Conservation (phyloP, 805 yeast genomes). For the Metschnikowia koreensis region DNA sequence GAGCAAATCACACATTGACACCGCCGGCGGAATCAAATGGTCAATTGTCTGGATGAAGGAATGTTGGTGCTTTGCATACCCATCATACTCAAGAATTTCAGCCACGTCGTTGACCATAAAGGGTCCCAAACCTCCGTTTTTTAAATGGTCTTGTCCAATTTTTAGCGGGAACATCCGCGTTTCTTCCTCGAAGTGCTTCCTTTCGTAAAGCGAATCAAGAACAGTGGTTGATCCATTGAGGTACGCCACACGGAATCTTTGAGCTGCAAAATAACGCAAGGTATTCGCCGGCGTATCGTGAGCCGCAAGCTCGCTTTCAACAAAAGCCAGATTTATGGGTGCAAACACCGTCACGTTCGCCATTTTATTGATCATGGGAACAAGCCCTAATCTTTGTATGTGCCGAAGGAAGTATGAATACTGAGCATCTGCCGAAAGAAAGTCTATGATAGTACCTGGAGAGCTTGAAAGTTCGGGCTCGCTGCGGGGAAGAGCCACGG, state of each 20-base stretch:
- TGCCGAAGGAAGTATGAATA: constrained; percentile 62
- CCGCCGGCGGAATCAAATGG: constrained; percentile 37
- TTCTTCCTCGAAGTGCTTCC: constrained; percentile 2
- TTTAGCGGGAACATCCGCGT: constrained; percentile 12
- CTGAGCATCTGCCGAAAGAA: constrained; percentile 64
- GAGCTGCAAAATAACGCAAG: constrained; percentile 34
- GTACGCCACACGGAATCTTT: constrained; percentile 32
- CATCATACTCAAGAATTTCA: constrained; percentile 55
- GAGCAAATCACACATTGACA: constrained; percentile 37
- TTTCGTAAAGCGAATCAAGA: constrained; percentile 29
- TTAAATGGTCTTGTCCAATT: constrained; percentile 23
- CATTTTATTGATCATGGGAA: constrained; percentile 59
- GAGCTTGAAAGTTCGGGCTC: neutral
- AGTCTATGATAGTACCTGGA: constrained; percentile 57
- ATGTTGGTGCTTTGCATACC: constrained; percentile 58
- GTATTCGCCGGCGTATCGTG: constrained; percentile 14
- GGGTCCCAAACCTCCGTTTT: constrained; percentile 26
- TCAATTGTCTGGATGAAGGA: constrained; percentile 68
- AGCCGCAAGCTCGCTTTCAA: constrained; percentile 22
- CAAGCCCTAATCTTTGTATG: constrained; percentile 59
- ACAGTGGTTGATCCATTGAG: constrained; percentile 25
- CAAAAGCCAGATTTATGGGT: constrained; percentile 78
- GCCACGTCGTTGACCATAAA: constrained; percentile 44
- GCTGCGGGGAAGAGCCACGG: constrained; percentile 12
- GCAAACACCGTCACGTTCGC: constrained; percentile 72